Conservation (phyloP, 345 rosid species). For the Eucalyptus cloeziana region DNA sequence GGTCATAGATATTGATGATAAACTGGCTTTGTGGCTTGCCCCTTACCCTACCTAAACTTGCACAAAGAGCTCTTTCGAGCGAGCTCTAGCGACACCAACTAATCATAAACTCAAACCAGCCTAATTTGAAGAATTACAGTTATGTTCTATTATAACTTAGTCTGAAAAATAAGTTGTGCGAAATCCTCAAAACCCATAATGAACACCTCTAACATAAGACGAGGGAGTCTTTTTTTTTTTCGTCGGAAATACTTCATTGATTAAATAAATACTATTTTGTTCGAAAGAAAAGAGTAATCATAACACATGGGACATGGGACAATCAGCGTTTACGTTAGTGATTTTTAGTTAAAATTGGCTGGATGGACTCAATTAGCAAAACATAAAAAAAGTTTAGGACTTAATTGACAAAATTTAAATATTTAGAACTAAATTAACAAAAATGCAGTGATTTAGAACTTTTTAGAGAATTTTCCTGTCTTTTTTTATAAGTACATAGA, state of each 20-base stretch:
- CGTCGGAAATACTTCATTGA: no score
- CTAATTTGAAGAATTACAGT: neutral
- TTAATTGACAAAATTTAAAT: no score
- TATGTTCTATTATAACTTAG: neutral
- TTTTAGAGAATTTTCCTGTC: no score
- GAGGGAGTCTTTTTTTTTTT: neutral
- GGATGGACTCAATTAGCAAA: no score
- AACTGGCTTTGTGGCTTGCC: neutral
- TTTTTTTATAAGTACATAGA: no score
- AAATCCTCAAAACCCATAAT: neutral
- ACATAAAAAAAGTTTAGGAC: no score
- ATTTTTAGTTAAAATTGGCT: no score
- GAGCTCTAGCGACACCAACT: neutral
- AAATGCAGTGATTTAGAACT: no score
- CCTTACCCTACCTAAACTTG: neutral
- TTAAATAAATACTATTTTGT: no score
- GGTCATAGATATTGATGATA: neutral
- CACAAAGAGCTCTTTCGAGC: neutral
- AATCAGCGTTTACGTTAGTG: accelerated
- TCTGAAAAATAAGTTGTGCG: neutral
- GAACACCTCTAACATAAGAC: neutral
- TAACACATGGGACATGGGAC: no score
- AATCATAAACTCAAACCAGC: neutral
- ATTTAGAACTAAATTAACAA: accelerated
- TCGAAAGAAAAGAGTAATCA: no score